phyloP scores from a whole-genome alignment of 805 yeast species.

The Grigorovia yakushimaensis region DNA sequence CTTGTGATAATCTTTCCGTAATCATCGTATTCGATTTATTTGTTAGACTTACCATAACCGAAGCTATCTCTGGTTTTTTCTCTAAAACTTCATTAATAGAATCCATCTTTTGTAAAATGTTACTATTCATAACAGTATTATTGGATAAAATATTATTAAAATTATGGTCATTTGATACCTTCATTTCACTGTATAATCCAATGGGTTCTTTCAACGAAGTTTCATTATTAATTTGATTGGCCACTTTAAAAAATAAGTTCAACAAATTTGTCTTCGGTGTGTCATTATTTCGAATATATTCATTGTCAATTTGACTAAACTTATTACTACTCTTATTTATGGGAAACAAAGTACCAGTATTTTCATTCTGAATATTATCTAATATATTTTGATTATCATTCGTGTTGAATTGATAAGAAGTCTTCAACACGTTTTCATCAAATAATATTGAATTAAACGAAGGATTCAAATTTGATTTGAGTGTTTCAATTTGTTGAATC shows the following conservation, averaged over 20 bases:
- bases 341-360: not conserved
- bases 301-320: too few relatives aligned
- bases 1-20: constrained; percentile 4
- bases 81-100: not conserved
- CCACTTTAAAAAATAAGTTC: constrained; percentile 3
- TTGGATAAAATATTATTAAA: too few relatives aligned
- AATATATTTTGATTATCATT: not conserved
- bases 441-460: not conserved
- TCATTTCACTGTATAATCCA: not conserved
- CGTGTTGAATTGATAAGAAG: too few relatives aligned
- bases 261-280: constrained; percentile 1
- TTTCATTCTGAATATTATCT: not conserved
- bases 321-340: not conserved
- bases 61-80: constrained; percentile 1
- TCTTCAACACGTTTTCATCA: too few relatives aligned
- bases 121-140: too few relatives aligned
- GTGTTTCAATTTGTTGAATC: constrained; percentile 4
- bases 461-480: not conserved
- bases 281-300: not conserved
- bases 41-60: constrained; percentile 2
- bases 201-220: not conserved
- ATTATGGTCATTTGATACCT: too few relatives aligned
- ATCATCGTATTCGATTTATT: constrained; percentile 4
- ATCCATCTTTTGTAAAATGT: constrained; percentile 1
- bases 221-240: constrained; percentile 2